Percentiles rank a stretch among this genome's conserved stretches.
Evolutionary conservation across 1,284 basidiomycete genomes (phyloP).

Genomic region (Amylostereum areolatum): DNA sequence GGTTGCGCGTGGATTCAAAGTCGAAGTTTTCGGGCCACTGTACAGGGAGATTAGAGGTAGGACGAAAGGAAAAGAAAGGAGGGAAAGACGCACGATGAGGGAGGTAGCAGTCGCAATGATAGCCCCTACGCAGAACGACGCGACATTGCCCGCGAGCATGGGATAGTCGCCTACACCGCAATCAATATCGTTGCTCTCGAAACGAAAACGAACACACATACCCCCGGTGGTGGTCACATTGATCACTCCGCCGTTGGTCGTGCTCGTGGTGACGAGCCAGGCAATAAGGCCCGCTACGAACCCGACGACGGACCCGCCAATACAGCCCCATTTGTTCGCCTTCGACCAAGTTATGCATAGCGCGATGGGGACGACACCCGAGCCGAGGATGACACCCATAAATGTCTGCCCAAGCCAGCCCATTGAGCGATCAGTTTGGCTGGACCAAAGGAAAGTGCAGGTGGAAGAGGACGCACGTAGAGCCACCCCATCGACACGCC

Average conservation of each 20-base stretch:
- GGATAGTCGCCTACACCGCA: slow-evolving; percentile 57
- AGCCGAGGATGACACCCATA: slow-evolving; percentile 82
- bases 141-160: slow-evolving; percentile 85
- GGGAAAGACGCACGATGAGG: slow-evolving; percentile 39
- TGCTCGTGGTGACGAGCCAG: slow-evolving; percentile 81
- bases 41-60: neutral
- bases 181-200: neutral
- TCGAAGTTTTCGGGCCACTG: slow-evolving; percentile 79
- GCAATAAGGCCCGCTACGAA: slow-evolving; percentile 68
- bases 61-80: neutral
- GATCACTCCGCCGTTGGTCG: slow-evolving; percentile 64
- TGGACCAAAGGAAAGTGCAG: neutral
- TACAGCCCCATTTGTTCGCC: slow-evolving; percentile 80
- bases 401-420: too few relatives aligned
- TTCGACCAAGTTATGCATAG: slow-evolving; percentile 75
- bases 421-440: neutral
- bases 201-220: neutral
- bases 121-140: slow-evolving; percentile 77
- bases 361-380: slow-evolving; percentile 84
- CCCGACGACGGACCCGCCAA: slow-evolving; percentile 67
- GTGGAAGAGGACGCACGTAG: slow-evolving; percentile 44
- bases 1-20: slow-evolving; percentile 71
- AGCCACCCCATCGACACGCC: slow-evolving; percentile 89
- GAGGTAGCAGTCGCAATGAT: slow-evolving; percentile 68
- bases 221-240: slow-evolving; percentile 43